Evolutionary conservation across 257 asterid genomes (phyloP), one percentile per base, ranked within the genome.

Genomic region (Solanum ahanhuiri): DNA sequence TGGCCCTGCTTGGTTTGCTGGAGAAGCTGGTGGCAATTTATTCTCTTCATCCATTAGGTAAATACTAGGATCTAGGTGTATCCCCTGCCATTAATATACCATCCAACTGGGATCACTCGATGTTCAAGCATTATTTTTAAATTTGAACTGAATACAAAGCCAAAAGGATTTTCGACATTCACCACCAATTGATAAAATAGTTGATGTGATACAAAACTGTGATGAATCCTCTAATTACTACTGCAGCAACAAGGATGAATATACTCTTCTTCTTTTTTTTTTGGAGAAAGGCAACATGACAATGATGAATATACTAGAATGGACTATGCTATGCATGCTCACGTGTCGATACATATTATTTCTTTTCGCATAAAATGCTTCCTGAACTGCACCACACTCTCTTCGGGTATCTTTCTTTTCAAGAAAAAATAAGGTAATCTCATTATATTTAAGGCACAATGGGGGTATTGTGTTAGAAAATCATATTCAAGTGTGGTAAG

Each of bases 1-100:
- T 87, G 88, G 76, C 85, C 90, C 92, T 84, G 87, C 95, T 58
- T 87, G 95, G 86, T 90, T 94, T 85, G 91, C 85, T 84, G 89
- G 91, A 57, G 69, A 7, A 86, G 88, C 86, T 63, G 91, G 60
- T 54, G 95, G 88, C 67, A 86, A 87, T 89, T 95, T 94, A 87
- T 91, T 94, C 87, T 93, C 99, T 83, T 95, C 99, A 88, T 97
- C 97, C 98, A 97, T 95, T 75, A 95, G 90, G 89, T 97, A 97
- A 79, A 97, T 97, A 90, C 98, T 97, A 31, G 99, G 99, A 91
- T 95, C 99, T 94, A 97, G 92, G 93, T 97, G 99, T 91, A 95
- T 95, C 85, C 99, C 99, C 99, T 97, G 97, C 73, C 91, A 86
- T 89, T 82, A 69, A 71, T 66, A 58, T 45, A 88, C 63, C 43